Conservation (phyloP, 805 yeast species). For the Candida tammaniensis region DNA sequence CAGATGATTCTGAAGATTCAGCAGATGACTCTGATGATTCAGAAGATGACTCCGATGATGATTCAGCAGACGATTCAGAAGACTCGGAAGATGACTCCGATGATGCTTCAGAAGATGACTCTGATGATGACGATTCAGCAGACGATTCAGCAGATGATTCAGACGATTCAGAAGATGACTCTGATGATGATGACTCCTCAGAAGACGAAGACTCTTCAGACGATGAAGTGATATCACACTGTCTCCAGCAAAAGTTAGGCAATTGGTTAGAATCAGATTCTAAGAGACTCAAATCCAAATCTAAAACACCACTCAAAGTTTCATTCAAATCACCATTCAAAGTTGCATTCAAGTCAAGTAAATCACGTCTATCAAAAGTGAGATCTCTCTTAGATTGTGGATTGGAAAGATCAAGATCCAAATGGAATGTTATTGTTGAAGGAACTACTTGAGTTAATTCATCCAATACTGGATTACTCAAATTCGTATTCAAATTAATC, state of each 20-base stretch:
- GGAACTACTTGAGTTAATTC: conserved; percentile 9
- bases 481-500: conserved; percentile 7
- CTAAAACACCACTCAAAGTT: no score
- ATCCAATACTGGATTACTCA: conserved; percentile 9
- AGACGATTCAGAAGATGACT: conserved; percentile 3
- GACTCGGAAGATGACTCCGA: background rate
- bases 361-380: conserved; percentile 6
- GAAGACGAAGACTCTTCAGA: conserved; percentile 2
- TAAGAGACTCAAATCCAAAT: conserved; percentile 7
- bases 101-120: conserved; percentile 1
- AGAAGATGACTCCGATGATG: conserved; percentile 2
- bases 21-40: conserved; percentile 1
- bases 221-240: conserved; percentile 7
- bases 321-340: conserved; percentile 2
- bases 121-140: conserved; percentile 1
- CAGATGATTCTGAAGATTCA: background rate
- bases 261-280: conserved; percentile 10
- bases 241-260: conserved; percentile 17
- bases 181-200: background rate
- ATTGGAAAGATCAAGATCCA: conserved; percentile 2
- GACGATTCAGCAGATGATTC: conserved; percentile 1
- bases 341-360: conserved; percentile 8
- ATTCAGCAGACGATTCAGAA: conserved; percentile 2
- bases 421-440: conserved; percentile 3
- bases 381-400: conserved; percentile 9